A percentile compares a stretch with the other conserved stretches of the same genome.
Conservation (phyloP, 2,329 filamentous ascomycete genomes). For the Mariannaea elegans region DNA sequence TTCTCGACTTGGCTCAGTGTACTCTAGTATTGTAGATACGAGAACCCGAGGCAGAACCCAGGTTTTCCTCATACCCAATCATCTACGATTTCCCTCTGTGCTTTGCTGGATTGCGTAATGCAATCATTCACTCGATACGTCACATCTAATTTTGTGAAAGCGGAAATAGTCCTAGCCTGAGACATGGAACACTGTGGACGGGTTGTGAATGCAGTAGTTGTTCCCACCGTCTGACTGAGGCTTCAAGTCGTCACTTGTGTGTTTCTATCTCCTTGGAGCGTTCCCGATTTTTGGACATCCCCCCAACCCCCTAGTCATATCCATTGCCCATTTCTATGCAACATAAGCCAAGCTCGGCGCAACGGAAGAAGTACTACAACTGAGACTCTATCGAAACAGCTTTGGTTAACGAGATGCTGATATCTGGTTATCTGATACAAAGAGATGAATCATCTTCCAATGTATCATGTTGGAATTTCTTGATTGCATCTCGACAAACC, state of each 20-base stretch:
- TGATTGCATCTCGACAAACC: background rate
- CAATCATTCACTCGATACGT: background rate
- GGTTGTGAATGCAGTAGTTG: too few relatives aligned
- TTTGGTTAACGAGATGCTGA: background rate
- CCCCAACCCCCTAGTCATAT: too few relatives aligned
- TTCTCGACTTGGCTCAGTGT: slow-evolving; percentile 63
- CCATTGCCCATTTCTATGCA: background rate
- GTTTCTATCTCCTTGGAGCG: too few relatives aligned
- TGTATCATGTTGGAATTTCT: background rate
- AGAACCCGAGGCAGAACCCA: slow-evolving; percentile 49
- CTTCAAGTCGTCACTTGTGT: too few relatives aligned
- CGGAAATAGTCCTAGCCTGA: too few relatives aligned
- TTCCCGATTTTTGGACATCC: too few relatives aligned
- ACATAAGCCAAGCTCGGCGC: background rate
- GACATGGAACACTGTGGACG: too few relatives aligned
- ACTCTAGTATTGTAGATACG: slow-evolving; percentile 78
- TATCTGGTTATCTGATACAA: background rate
- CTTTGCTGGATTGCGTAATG: slow-evolving; percentile 21
- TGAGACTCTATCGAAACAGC: too few relatives aligned
- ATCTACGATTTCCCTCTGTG: slow-evolving; percentile 37
- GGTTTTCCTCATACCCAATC: slow-evolving; percentile 46
- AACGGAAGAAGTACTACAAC: background rate
- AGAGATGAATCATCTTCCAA: background rate
- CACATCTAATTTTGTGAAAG: too few relatives aligned
- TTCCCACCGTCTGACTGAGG: too few relatives aligned